Percentiles rank a stretch among this genome's conserved stretches.
Conservation (phyloP, 176 grass and related monocot genomes). For the Puccinellia tenuiflora region DNA sequence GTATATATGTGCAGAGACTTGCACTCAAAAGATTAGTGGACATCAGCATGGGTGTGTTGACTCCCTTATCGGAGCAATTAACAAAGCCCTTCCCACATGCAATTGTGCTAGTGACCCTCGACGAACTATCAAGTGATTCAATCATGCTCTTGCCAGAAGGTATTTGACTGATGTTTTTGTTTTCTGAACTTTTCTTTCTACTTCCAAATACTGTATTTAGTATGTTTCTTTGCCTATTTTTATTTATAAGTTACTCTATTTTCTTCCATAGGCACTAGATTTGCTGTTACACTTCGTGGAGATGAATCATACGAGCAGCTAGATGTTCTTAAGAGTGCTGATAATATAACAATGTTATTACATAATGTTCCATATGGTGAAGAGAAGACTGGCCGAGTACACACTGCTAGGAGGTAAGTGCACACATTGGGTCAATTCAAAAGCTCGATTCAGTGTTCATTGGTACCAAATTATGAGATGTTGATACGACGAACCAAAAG, state of each 20-base stretch:
- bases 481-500: background rate
- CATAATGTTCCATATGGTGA: slow-evolving; percentile 72
- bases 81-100: slow-evolving; percentile 84
- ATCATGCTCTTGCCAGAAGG: slow-evolving; percentile 93
- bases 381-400: slow-evolving; percentile 76
- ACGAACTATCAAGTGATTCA: slow-evolving; percentile 75
- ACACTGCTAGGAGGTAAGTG: slow-evolving; percentile 77
- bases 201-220: background rate
- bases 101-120: slow-evolving; percentile 77
- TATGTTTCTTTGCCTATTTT: slow-evolving; percentile 1
- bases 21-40: slow-evolving; percentile 94
- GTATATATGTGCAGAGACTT: slow-evolving; percentile 72
- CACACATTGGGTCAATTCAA: background rate
- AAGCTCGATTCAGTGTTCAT: background rate
- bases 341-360: slow-evolving; percentile 83
- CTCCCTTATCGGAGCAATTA: slow-evolving; percentile 84
- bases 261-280: slow-evolving; percentile 68
- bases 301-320: slow-evolving; percentile 73
- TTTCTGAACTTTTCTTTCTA: background rate
- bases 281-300: slow-evolving; percentile 67
- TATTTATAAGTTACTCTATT: slow-evolving; percentile 10
- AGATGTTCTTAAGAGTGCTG: slow-evolving; percentile 65
- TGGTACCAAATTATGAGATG: background rate
- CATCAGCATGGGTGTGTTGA: slow-evolving; percentile 84
- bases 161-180: slow-evolving; percentile 24